A percentile compares a stretch with the other conserved stretches of the same genome.
phyloP scores from a whole-genome alignment of 2,329 filamentous ascomycete genomes.

The Endothia cerciana region DNA sequence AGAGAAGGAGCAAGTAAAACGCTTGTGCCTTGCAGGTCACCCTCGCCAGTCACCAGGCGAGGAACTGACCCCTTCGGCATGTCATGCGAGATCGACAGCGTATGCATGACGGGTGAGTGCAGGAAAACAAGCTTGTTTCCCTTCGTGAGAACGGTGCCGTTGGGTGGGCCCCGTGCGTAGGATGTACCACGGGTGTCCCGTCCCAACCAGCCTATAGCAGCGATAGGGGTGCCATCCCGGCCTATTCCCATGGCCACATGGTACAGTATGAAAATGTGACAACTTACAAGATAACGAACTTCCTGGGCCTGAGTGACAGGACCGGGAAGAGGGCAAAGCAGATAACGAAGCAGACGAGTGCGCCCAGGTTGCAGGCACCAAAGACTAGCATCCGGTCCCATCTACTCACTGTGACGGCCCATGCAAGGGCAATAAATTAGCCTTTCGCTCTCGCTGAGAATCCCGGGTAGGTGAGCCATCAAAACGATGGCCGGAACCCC shows the following conservation, averaged over 20 bases:
- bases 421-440: conserved; percentile 33
- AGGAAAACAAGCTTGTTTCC: conserved; percentile 36
- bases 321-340: conserved; percentile 90
- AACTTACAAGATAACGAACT: conserved; percentile 97
- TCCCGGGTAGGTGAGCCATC: conserved; percentile 6
- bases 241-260: conserved; percentile 16
- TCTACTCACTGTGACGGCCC: conserved; percentile 74
- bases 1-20: conserved; percentile 13
- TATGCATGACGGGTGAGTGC: conserved; percentile 42
- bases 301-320: conserved; percentile 78
- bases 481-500: conserved; percentile 31
- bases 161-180: conserved; percentile 24
- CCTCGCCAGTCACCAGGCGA: conserved; percentile 33
- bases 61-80: conserved; percentile 26
- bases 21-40: conserved; percentile 33
- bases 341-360: conserved; percentile 88
- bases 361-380: conserved; percentile 85
- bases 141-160: conserved; percentile 17
- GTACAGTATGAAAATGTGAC: conserved; percentile 32
- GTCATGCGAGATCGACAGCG: conserved; percentile 36
- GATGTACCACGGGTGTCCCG: conserved; percentile 22
- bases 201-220: conserved; percentile 3
- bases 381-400: conserved; percentile 97
- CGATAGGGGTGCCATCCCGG: conserved; percentile 17
- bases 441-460: conserved; percentile 29